phyloP scores from a whole-genome alignment of 768 basidiomycete species.

The Leucocoprinus birnbaumii region DNA sequence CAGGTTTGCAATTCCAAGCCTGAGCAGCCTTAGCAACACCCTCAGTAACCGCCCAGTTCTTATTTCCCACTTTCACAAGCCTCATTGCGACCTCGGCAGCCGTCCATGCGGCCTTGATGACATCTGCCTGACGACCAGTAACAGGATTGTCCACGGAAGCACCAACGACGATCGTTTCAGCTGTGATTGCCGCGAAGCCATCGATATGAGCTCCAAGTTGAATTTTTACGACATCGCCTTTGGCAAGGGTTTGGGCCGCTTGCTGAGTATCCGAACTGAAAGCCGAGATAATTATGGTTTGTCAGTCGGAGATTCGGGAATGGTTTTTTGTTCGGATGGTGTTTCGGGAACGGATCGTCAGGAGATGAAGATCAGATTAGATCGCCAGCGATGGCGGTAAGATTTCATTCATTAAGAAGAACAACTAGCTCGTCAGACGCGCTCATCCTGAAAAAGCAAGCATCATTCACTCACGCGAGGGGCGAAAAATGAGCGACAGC shows the following conservation, averaged over 20 bases:
- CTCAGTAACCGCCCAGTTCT: slow-evolving; percentile 95
- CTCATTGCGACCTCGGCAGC: slow-evolving; percentile 94
- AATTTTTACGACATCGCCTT: slow-evolving; percentile 93
- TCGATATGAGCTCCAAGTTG: slow-evolving; percentile 98
- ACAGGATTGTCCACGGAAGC: slow-evolving; percentile 71
- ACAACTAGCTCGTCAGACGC: slow-evolving; percentile 1
- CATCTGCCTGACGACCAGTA: slow-evolving; percentile 87
- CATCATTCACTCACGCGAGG: slow-evolving; percentile 63
- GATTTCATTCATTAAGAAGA: background rate
- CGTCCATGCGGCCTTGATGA: slow-evolving; percentile 88
- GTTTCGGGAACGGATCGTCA: too few species aligned
- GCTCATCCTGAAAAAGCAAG: slow-evolving; percentile 22
- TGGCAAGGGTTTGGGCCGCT: slow-evolving; percentile 64
- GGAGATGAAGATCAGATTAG: slow-evolving; percentile 2
- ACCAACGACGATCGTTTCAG: slow-evolving; percentile 91
- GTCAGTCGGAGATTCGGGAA: too few species aligned
- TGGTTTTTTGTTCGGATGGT: slow-evolving; percentile 6
- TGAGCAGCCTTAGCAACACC: slow-evolving; percentile 70
- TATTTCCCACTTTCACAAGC: slow-evolving; percentile 85
- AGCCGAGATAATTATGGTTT: background rate
- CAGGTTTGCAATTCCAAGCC: slow-evolving; percentile 84
- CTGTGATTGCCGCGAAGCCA: slow-evolving; percentile 91
- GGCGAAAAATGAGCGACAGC: slow-evolving; percentile 95
- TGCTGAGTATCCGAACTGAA: slow-evolving; percentile 73
- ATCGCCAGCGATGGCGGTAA: slow-evolving; percentile 7